Percentiles rank a stretch among this genome's conserved stretches.
Evolutionary conservation across 768 basidiomycete species (phyloP).

Genomic region (Suillus alpinus): DNA sequence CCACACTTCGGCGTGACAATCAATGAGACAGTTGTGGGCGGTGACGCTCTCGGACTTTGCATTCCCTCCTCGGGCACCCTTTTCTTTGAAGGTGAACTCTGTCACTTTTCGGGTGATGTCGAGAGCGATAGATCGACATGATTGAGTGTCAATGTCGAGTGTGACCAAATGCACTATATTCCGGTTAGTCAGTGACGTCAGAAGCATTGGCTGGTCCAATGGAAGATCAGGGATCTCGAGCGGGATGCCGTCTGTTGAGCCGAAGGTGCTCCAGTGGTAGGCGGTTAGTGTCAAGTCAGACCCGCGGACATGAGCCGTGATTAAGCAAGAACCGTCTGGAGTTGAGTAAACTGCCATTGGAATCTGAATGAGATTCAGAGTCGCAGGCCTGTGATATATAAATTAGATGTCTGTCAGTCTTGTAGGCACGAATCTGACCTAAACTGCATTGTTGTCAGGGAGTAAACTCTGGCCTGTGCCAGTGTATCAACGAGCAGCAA

Average conservation of each 20-base stretch:
- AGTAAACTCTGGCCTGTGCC: conserved; percentile 46
- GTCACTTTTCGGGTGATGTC: conserved; percentile 55
- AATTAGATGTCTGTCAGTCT: not conserved
- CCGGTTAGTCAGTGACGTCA: conserved; percentile 48
- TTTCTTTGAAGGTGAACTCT: conserved; percentile 54
- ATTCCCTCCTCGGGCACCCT: conserved; percentile 23
- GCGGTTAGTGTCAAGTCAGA: conserved; percentile 28
- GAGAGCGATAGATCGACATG: conserved; percentile 42
- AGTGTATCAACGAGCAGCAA: conserved; percentile 46
- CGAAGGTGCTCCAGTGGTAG: conserved; percentile 59
- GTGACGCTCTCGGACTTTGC: conserved; percentile 18
- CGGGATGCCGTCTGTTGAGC: conserved; percentile 43
- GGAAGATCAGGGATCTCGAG: conserved; percentile 31
- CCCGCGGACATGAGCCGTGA: conserved; percentile 30
- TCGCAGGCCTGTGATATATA: conserved; percentile 38
- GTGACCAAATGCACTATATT: conserved; percentile 41
- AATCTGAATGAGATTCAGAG: conserved; percentile 33
- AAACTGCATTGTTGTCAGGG: conserved; percentile 51
- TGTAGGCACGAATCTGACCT: conserved; percentile 33
- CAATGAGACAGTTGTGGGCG: conserved; percentile 49
- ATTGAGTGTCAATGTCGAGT: conserved; percentile 31
- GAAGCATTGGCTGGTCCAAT: conserved; percentile 16
- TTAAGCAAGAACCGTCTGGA: conserved; percentile 54
- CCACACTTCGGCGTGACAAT: conserved; percentile 58
- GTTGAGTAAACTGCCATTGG: conserved; percentile 41